A percentile compares a stretch with the other conserved stretches of the same genome.
These are phyloP conservation scores for Arachnomyces sp. DNA, from an alignment of 2,329 filamentous ascomycete genomes.

Conservation along the genomic window DNA sequence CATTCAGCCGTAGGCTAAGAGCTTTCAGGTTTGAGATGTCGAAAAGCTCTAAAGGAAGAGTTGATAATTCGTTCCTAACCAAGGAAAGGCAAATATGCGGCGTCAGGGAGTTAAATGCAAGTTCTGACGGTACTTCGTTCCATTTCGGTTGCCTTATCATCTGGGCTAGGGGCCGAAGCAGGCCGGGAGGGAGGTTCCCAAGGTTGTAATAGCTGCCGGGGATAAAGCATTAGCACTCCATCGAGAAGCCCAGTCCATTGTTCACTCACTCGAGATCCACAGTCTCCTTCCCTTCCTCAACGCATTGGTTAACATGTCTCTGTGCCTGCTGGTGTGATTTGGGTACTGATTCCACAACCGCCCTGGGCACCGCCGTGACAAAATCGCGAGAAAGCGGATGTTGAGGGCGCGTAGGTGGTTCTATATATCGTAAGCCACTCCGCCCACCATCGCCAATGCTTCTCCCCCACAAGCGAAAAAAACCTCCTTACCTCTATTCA, in stretches of 20 bases:
- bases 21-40: constrained; percentile 33
- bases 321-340: too few relatives aligned
- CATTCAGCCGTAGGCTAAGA: constrained; percentile 40
- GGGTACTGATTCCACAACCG: too few relatives aligned
- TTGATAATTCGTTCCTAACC: constrained; percentile 32
- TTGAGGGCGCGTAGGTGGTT: too few relatives aligned
- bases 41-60: constrained; percentile 33
- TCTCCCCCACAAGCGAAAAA: too few relatives aligned
- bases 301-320: neutral
- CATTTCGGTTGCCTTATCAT: constrained; percentile 33
- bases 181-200: constrained; percentile 22
- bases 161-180: constrained; percentile 30
- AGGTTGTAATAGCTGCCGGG: constrained; percentile 24
- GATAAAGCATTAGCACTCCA: too few relatives aligned
- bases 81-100: constrained; percentile 38
- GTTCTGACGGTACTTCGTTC: constrained; percentile 25
- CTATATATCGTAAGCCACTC: too few relatives aligned
- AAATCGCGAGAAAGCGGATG: too few relatives aligned
- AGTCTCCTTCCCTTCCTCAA: constrained; percentile 36
- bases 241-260: neutral
- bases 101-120: constrained; percentile 30
- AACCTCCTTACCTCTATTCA: constrained; percentile 19
- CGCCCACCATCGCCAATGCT: too few relatives aligned
- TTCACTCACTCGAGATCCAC: constrained; percentile 40
- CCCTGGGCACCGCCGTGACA: too few relatives aligned